Conservation (phyloP, 129 eudicot genomes). For the Glebionis coronaria region DNA sequence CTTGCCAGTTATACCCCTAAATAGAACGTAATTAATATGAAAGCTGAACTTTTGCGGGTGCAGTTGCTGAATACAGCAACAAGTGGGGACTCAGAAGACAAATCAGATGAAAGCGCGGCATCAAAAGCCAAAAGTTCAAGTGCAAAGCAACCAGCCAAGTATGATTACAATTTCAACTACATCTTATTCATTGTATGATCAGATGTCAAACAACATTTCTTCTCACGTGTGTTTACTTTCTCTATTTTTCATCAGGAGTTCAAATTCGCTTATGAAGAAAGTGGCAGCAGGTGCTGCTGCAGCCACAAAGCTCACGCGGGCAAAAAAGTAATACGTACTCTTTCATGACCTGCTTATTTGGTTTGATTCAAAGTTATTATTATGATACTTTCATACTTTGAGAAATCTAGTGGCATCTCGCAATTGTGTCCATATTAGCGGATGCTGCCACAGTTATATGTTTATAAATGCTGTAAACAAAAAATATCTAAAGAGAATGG, state of each 20-base stretch:
- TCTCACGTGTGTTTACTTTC: slow-evolving; percentile 12
- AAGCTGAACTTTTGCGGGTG: slow-evolving; percentile 3
- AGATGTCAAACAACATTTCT: slow-evolving; percentile 8
- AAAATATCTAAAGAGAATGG: slow-evolving; percentile 17
- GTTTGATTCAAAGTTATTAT: background rate
- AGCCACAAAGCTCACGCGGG: slow-evolving; percentile 20
- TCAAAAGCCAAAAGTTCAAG: slow-evolving; percentile 1
- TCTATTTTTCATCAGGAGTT: slow-evolving; percentile 12
- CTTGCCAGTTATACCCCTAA: background rate
- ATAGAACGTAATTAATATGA: background rate
- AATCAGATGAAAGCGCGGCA: background rate
- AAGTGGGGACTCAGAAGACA: slow-evolving; percentile 15
- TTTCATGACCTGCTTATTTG: slow-evolving; percentile 11
- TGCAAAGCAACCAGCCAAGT: slow-evolving; percentile 29
- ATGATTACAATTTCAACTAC: slow-evolving; percentile 6
- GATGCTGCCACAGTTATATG: slow-evolving; percentile 8
- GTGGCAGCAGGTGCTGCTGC: slow-evolving; percentile 17
- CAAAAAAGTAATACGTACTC: background rate
- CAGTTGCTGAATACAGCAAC: slow-evolving; percentile 27
- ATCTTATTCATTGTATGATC: background rate
- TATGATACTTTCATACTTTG: slow-evolving; percentile 1
- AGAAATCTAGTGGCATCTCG: slow-evolving; percentile 17
- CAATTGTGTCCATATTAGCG: slow-evolving; percentile 13
- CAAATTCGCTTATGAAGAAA: slow-evolving; percentile 15
- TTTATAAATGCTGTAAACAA: slow-evolving; percentile 19